phyloP scores from a whole-genome alignment of 2,329 filamentous ascomycete genomes.

The Colletotrichum sp. region DNA sequence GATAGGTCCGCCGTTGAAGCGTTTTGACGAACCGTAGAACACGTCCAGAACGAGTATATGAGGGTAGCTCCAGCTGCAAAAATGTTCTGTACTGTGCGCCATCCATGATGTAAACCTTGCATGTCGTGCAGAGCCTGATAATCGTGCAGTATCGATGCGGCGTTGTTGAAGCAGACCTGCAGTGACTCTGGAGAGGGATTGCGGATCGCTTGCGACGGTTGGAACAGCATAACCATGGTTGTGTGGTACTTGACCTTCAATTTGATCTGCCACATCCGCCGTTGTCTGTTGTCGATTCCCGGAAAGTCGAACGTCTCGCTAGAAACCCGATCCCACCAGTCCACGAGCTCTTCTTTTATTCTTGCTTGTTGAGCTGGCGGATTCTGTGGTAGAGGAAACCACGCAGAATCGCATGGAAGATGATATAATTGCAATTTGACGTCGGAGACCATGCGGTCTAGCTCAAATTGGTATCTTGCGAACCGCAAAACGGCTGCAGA shows the following conservation, averaged over 20 bases:
- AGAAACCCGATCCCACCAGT: constrained; percentile 17
- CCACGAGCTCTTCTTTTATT: constrained; percentile 15
- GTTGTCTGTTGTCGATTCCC: constrained; percentile 13
- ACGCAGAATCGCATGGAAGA: constrained; percentile 21
- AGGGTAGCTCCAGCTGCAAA: constrained; percentile 41
- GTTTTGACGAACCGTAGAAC: constrained; percentile 26
- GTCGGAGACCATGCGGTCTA: constrained; percentile 27
- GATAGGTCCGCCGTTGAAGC: constrained; percentile 21
- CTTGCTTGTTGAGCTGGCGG: constrained; percentile 6
- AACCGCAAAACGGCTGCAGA: constrained; percentile 20
- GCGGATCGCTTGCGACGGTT: constrained; percentile 38
- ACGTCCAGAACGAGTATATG: constrained; percentile 42
- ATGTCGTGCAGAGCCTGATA: constrained; percentile 35
- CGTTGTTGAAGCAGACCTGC: constrained; percentile 33
- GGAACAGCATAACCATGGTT: constrained; percentile 36
- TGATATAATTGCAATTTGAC: constrained; percentile 29
- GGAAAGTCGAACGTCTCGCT: background rate
- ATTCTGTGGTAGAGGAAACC: constrained; percentile 16
- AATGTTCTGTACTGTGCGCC: constrained; percentile 41
- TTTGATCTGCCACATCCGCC: constrained; percentile 27
- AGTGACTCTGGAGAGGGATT: constrained; percentile 32
- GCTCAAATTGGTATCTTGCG: constrained; percentile 30
- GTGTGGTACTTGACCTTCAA: constrained; percentile 36
- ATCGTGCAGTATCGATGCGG: constrained; percentile 25
- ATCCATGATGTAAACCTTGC: constrained; percentile 34